Evolutionary conservation across 176 grass and related monocot species (phyloP).

Genomic region (Musa acuminata): DNA sequence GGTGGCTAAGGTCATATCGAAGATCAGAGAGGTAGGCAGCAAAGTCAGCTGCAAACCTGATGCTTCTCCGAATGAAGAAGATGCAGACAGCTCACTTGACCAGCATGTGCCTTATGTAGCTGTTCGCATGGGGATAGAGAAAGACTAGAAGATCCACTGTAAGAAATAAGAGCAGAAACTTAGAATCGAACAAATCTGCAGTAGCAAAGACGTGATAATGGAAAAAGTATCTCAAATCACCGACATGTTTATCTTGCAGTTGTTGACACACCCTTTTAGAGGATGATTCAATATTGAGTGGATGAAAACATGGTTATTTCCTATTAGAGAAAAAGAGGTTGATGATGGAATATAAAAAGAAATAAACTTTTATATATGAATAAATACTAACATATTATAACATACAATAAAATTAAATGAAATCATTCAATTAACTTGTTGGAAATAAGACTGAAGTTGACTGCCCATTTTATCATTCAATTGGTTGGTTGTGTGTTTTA

Average conservation of each 20-base stretch:
- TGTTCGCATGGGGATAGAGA: conserved; percentile 98
- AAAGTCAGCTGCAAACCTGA: conserved; percentile 36
- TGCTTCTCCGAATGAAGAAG: conserved; percentile 28
- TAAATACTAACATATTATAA: no score
- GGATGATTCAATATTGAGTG: conserved; percentile 70
- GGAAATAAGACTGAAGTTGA: not conserved
- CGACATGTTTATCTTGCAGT: conserved; percentile 86
- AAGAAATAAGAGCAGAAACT: conserved; percentile 83
- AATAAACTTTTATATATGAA: no score
- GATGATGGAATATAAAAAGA: not conserved
- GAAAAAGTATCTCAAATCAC: conserved; percentile 75
- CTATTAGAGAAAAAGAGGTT: conserved; percentile 85
- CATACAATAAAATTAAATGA: no score
- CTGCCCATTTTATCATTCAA: not conserved
- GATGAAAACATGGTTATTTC: conserved; percentile 75
- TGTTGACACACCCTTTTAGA: conserved; percentile 72
- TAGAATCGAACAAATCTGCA: conserved; percentile 72
- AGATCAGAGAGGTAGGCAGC: no score
- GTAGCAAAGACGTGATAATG: conserved; percentile 80
- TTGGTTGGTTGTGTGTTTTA: not conserved
- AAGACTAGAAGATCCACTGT: conserved; percentile 99
- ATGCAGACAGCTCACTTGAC: conserved; percentile 7
- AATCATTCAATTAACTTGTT: not conserved
- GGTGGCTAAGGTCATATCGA: conserved; percentile 72
- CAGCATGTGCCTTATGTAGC: no score